Conservation (phyloP, 2,329 filamentous ascomycete genomes). For the Claviceps sp. region DNA sequence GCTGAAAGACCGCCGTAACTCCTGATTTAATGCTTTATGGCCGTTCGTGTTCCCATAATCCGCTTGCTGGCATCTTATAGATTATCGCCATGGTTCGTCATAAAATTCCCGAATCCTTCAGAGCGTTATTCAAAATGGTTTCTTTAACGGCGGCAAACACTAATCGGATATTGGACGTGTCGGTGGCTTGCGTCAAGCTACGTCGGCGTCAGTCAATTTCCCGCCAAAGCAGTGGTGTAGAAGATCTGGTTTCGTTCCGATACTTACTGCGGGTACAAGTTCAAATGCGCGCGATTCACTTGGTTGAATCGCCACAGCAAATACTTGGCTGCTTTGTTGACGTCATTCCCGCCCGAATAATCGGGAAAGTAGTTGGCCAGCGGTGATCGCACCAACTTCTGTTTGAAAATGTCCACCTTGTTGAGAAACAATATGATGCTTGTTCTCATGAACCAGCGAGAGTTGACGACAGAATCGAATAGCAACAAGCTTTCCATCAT, state of each 20-base stretch:
- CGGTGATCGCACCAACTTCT: slow-evolving; percentile 80
- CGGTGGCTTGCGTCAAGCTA: slow-evolving; percentile 94
- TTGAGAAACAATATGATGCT: slow-evolving; percentile 98
- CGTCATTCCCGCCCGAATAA: slow-evolving; percentile 93
- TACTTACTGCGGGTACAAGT: slow-evolving; percentile 90
- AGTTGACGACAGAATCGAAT: slow-evolving; percentile 98
- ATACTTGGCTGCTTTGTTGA: slow-evolving; percentile 96
- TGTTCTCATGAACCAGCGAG: slow-evolving; percentile 96
- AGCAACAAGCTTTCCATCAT: slow-evolving; percentile 98
- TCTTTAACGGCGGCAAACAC: slow-evolving; percentile 98
- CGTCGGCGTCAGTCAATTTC: not conserved
- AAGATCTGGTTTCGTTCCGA: too few relatives aligned
- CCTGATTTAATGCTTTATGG: slow-evolving; percentile 7
- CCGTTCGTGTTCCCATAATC: slow-evolving; percentile 10
- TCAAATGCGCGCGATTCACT: slow-evolving; percentile 90
- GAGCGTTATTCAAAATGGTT: slow-evolving; percentile 93
- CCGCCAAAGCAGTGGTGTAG: not conserved
- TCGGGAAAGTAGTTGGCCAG: slow-evolving; percentile 94
- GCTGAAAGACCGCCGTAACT: slow-evolving; percentile 4
- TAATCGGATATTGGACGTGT: slow-evolving; percentile 94
- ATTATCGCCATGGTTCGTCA: slow-evolving; percentile 27
- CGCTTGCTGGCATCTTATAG: slow-evolving; percentile 9
- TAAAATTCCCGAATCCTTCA: slow-evolving; percentile 95
- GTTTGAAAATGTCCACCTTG: slow-evolving; percentile 96
- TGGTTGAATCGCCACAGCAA: slow-evolving; percentile 97